Percentiles rank a stretch among this genome's conserved stretches.
Conservation (phyloP, 179 eudicot species). For the Pouteria campechiana region DNA sequence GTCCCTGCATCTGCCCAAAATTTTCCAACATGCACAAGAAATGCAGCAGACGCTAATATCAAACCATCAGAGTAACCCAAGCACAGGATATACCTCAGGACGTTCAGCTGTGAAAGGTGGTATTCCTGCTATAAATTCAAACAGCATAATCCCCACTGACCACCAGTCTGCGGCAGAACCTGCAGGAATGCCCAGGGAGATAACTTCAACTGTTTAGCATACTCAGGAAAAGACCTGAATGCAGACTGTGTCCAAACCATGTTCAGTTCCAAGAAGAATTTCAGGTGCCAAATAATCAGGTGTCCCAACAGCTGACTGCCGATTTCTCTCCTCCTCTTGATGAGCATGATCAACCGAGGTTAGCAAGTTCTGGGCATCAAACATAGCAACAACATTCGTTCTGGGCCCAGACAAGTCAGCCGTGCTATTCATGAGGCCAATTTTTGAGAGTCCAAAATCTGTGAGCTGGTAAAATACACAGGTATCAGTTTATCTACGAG, state of each 20-base stretch:
- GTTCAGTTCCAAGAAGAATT: constrained; percentile 35
- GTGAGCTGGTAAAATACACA: constrained; percentile 23
- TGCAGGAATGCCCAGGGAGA: constrained; percentile 4
- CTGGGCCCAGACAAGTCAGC: constrained; percentile 18
- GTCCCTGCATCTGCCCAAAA: too few species aligned
- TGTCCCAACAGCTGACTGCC: constrained; percentile 30
- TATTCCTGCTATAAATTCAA: constrained; percentile 20
- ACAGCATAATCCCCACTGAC: constrained; percentile 33
- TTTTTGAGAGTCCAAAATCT: constrained; percentile 31
- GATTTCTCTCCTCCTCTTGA: constrained; percentile 9
- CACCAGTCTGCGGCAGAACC: constrained; percentile 46
- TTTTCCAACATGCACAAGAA: not conserved
- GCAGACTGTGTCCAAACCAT: constrained; percentile 15
- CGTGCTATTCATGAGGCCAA: constrained; percentile 31
- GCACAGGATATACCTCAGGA: constrained; percentile 21
- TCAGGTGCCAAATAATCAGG: constrained; percentile 43
- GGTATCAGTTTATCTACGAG: not conserved
- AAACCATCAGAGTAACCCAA: not conserved
- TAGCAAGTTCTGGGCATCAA: constrained; percentile 10
- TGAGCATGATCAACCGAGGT: constrained; percentile 2
- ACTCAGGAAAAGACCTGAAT: not conserved
- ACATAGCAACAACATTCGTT: constrained; percentile 9
- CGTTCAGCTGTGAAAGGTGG: constrained; percentile 28
- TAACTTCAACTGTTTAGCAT: constrained; percentile 7
- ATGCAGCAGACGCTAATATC: not conserved